phyloP scores from a whole-genome alignment of 441 rosid species.

The Gossypium armourianum region DNA sequence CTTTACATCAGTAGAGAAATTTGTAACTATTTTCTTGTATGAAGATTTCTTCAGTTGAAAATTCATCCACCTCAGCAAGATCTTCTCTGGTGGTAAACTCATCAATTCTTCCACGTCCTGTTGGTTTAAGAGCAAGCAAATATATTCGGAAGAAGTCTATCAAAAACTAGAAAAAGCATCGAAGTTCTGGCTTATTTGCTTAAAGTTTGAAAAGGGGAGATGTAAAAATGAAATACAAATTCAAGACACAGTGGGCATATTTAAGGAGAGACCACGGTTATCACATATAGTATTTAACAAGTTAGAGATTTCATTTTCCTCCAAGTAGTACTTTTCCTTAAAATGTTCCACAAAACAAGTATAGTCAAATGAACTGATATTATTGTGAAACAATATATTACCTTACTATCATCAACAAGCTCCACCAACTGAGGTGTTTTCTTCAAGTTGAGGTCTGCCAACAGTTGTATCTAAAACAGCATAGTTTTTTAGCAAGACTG shows the following conservation, averaged over 20 bases:
- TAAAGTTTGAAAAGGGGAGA: not conserved
- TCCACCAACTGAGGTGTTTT: slow-evolving; percentile 88
- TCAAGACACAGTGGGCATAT: not conserved
- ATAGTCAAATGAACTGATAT: not conserved
- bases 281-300: not conserved
- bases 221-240: not conserved
- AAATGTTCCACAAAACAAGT: not conserved
- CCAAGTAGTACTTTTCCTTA: not conserved
- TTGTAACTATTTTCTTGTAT: slow-evolving; percentile 63
- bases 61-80: slow-evolving; percentile 90
- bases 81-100: slow-evolving; percentile 94
- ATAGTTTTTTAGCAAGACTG: slow-evolving; percentile 19
- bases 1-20: slow-evolving; percentile 92
- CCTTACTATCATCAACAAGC: slow-evolving; percentile 82
- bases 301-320: not conserved
- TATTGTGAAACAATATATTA: not conserved
- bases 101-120: slow-evolving; percentile 95
- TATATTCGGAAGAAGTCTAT: slow-evolving; percentile 21
- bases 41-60: slow-evolving; percentile 71
- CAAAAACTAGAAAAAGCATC: not conserved
- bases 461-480: slow-evolving; percentile 63
- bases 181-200: not conserved
- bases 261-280: not conserved
- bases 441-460: slow-evolving; percentile 89
- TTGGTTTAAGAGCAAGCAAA: slow-evolving; percentile 14